phyloP scores from a whole-genome alignment of 2,329 filamentous ascomycete genomes.

The Penicillium expansum region DNA sequence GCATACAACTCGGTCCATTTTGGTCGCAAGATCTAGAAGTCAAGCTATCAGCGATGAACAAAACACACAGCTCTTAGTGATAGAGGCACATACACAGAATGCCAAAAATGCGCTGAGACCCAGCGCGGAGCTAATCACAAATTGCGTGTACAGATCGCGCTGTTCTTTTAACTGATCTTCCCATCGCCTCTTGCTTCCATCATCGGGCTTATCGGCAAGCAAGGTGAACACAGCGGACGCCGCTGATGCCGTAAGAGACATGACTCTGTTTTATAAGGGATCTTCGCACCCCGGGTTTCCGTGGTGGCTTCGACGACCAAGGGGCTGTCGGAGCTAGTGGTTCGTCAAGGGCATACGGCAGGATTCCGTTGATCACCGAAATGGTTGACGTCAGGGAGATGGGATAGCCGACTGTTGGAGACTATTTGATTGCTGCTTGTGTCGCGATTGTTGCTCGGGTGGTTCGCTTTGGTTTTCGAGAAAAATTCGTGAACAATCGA shows the following conservation, averaged over 20 bases:
- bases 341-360: slow-evolving; percentile 10
- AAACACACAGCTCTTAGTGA: not conserved
- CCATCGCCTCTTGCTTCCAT: slow-evolving; percentile 24
- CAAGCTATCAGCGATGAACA: slow-evolving; percentile 11
- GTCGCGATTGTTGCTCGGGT: not conserved
- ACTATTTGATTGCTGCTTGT: not conserved
- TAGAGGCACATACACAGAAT: slow-evolving; percentile 42
- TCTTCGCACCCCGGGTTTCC: not conserved
- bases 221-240: slow-evolving; percentile 23
- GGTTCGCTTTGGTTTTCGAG: not conserved
- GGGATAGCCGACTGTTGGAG: not conserved
- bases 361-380: slow-evolving; percentile 1
- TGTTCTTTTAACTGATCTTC: slow-evolving; percentile 33
- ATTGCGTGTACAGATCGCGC: slow-evolving; percentile 45
- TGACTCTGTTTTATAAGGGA: slow-evolving; percentile 8
- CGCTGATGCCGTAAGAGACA: slow-evolving; percentile 34
- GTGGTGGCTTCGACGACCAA: slow-evolving; percentile 5
- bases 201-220: slow-evolving; percentile 18
- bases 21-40: slow-evolving; percentile 69
- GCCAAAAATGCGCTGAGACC: slow-evolving; percentile 46
- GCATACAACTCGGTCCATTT: slow-evolving; percentile 91
- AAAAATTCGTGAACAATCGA: not conserved
- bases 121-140: slow-evolving; percentile 44
- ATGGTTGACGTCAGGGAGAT: slow-evolving; percentile 29
- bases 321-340: slow-evolving; percentile 7